Conservation (phyloP, 768 basidiomycete genomes). For the Boletus reticulatus region DNA sequence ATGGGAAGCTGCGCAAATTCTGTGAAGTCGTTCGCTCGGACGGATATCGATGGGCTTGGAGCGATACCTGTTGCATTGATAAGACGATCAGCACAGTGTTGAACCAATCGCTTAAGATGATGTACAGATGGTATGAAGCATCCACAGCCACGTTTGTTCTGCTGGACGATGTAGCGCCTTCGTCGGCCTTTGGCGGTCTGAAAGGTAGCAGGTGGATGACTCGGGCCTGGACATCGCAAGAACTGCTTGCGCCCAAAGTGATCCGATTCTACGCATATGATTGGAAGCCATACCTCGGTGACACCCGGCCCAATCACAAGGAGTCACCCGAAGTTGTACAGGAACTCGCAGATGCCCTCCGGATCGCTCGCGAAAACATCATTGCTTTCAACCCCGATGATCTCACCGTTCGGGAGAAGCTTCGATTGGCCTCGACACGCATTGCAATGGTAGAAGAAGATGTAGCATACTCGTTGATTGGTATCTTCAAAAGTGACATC, state of each 20-base stretch:
- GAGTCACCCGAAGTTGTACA: constrained; percentile 7
- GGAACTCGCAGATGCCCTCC: constrained; percentile 6
- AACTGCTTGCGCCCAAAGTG: constrained; percentile 9
- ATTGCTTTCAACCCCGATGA: not conserved
- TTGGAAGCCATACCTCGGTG: constrained; percentile 11
- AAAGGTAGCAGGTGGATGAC: constrained; percentile 4
- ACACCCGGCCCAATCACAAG: constrained; percentile 5
- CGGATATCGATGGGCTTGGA: constrained; percentile 16
- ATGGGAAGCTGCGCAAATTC: constrained; percentile 8
- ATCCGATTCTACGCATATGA: constrained; percentile 8
- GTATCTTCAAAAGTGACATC: constrained; percentile 3
- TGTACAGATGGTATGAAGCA: constrained; percentile 14
- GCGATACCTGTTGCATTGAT: constrained; percentile 14
- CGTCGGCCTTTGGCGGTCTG: not conserved
- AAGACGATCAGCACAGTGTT: constrained; percentile 6
- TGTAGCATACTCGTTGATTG: constrained; percentile 1
- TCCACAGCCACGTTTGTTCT: not conserved
- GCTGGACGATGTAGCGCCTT: not conserved
- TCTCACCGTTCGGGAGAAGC: constrained; percentile 5
- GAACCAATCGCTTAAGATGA: constrained; percentile 9
- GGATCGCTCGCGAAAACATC: constrained; percentile 1
- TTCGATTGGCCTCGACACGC: constrained; percentile 6
- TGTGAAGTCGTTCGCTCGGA: constrained; percentile 2
- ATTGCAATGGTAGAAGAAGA: constrained; percentile 3
- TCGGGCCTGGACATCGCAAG: constrained; percentile 15